A percentile compares a stretch with the other conserved stretches of the same genome.
Conservation (phyloP, 2,329 filamentous ascomycete genomes). For the Cladosporium sp. region DNA sequence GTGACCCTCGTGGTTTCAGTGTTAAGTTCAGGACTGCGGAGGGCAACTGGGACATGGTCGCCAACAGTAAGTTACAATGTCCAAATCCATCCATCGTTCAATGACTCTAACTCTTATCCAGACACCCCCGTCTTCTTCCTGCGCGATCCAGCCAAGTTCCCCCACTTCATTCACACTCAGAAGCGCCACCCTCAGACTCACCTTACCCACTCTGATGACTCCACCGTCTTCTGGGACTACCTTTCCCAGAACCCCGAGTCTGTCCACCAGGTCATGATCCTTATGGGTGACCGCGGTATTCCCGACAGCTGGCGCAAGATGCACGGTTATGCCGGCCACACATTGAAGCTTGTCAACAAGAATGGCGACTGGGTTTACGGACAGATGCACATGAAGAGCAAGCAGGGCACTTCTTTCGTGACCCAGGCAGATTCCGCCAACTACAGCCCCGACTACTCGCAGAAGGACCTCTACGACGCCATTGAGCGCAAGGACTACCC, state of each 20-base stretch:
- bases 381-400: slow-evolving; percentile 56
- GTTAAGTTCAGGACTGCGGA: slow-evolving; percentile 74
- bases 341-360: slow-evolving; percentile 57
- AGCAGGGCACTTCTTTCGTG: slow-evolving; percentile 56
- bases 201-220: slow-evolving; percentile 61
- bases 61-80: slow-evolving; percentile 58
- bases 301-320: slow-evolving; percentile 59
- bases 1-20: slow-evolving; percentile 72
- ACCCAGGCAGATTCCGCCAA: slow-evolving; percentile 54
- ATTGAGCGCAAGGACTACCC: slow-evolving; percentile 57
- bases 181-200: slow-evolving; percentile 66
- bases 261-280: slow-evolving; percentile 56
- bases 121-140: slow-evolving; percentile 77
- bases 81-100: slow-evolving; percentile 49
- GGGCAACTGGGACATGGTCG: slow-evolving; percentile 72
- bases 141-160: slow-evolving; percentile 73
- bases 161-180: slow-evolving; percentile 72
- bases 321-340: slow-evolving; percentile 58
- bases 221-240: slow-evolving; percentile 69
- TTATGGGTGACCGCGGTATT: slow-evolving; percentile 59
- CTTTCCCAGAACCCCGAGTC: slow-evolving; percentile 57
- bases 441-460: slow-evolving; percentile 55
- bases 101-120: not conserved
- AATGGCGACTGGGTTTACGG: slow-evolving; percentile 56
- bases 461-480: slow-evolving; percentile 55